These are phyloP conservation scores for Glycine tomentella DNA, from an alignment of 306 rosid genomes.

Conservation along the genomic window DNA sequence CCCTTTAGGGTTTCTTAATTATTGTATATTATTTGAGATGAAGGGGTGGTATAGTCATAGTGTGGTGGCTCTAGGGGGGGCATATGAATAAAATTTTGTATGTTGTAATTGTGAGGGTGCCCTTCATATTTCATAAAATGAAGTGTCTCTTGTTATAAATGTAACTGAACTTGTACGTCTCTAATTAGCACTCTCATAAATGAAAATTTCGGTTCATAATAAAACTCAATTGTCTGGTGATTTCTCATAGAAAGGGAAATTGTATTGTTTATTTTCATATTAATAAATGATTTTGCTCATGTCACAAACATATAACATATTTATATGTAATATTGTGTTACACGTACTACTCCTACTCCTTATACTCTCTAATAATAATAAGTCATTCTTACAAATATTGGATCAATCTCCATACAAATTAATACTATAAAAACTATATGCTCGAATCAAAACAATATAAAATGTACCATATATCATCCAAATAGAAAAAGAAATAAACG, in stretches of 20 bases:
- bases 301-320: not conserved
- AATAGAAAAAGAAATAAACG: not conserved
- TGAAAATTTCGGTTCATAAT: not conserved
- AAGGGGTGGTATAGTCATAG: conserved; percentile 19
- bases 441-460: not conserved
- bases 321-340: not conserved
- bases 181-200: not conserved
- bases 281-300: not conserved
- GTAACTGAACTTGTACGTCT: not conserved
- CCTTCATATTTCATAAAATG: conserved; percentile 25
- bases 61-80: conserved; percentile 17
- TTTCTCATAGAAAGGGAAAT: not conserved
- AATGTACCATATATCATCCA: not conserved
- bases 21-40: conserved; percentile 30
- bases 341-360: not conserved
- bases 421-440: not conserved
- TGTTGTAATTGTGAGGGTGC: not conserved
- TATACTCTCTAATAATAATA: not conserved
- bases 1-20: conserved; percentile 42
- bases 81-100: not conserved
- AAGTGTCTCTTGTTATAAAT: conserved; percentile 5
- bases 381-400: not conserved
- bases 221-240: not conserved
- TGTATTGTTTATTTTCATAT: not conserved
- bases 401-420: not conserved